phyloP scores from a whole-genome alignment of 192 early-diverging fungal genomes.

The Coemansia erecta region DNA sequence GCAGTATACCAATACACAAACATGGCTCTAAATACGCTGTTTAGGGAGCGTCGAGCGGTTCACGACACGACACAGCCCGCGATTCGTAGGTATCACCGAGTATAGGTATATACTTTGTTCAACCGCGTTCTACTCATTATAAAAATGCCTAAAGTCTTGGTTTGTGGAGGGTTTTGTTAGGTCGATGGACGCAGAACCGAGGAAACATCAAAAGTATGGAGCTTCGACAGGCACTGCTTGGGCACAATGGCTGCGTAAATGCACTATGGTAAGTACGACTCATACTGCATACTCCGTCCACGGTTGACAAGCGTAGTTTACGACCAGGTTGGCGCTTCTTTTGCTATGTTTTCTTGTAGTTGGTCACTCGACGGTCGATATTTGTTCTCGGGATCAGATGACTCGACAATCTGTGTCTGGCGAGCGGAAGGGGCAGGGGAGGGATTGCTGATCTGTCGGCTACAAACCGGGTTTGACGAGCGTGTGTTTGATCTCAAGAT shows the following conservation, averaged over 20 bases:
- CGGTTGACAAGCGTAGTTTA: neutral
- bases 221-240: slow-evolving; percentile 36
- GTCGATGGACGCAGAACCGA: slow-evolving; percentile 20
- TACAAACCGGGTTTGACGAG: slow-evolving; percentile 63
- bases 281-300: neutral
- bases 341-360: slow-evolving; percentile 15
- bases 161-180: slow-evolving; percentile 14
- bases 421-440: slow-evolving; percentile 45
- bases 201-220: slow-evolving; percentile 19
- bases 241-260: slow-evolving; percentile 48
- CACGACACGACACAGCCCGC: neutral
- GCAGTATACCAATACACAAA: neutral
- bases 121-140: too few species aligned
- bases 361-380: slow-evolving; percentile 59
- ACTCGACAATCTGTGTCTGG: slow-evolving; percentile 59
- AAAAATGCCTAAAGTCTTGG: too few species aligned
- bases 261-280: slow-evolving; percentile 27
- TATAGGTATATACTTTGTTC: too few species aligned
- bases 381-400: slow-evolving; percentile 63
- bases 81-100: slow-evolving; percentile 20
- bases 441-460: slow-evolving; percentile 32
- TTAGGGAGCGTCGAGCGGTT: slow-evolving; percentile 11
- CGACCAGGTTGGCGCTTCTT: neutral
- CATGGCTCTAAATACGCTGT: slow-evolving; percentile 13
- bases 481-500: slow-evolving; percentile 78